Conservation (phyloP, 192 early-diverging fungal species). For the Umbelopsis isabellina region DNA sequence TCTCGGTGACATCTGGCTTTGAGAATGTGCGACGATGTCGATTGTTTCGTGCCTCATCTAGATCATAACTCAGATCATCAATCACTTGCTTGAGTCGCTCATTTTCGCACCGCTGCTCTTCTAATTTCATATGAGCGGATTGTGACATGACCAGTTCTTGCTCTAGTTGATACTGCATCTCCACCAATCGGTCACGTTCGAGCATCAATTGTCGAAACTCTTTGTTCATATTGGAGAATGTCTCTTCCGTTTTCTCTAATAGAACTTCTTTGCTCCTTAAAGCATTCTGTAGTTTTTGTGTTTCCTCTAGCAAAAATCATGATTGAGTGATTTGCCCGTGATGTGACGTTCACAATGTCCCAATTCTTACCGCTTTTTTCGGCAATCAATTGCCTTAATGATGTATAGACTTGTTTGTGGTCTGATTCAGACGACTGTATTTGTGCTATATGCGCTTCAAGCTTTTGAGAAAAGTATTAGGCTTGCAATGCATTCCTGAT, state of each 20-base stretch:
- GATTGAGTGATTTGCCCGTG: background rate
- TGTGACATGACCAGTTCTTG: constrained; percentile 35
- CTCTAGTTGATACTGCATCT: constrained; percentile 32
- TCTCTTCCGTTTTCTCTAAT: constrained; percentile 34
- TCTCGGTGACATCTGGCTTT: background rate
- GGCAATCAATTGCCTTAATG: constrained; percentile 42
- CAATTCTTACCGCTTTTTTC: constrained; percentile 44
- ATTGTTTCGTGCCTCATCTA: constrained; percentile 41
- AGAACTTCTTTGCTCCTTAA: constrained; percentile 42
- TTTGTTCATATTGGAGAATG: constrained; percentile 32
- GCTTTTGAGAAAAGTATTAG: constrained; percentile 24
- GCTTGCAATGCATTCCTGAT: background rate
- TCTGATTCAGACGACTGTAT: constrained; percentile 40
- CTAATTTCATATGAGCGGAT: constrained; percentile 38
- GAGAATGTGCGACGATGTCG: constrained; percentile 16
- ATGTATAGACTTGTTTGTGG: constrained; percentile 46
- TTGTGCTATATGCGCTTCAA: constrained; percentile 44
- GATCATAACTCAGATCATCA: constrained; percentile 43
- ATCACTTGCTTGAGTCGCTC: constrained; percentile 42
- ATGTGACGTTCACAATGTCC: no score
- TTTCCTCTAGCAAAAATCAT: constrained; percentile 36
- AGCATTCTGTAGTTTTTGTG: constrained; percentile 44
- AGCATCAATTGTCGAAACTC: constrained; percentile 35
- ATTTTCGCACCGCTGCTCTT: constrained; percentile 45
- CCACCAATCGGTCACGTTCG: constrained; percentile 42